Base-by-base conservation (phyloP, 2,329 filamentous ascomycete species). In the Penicillium sp. region DNA sequence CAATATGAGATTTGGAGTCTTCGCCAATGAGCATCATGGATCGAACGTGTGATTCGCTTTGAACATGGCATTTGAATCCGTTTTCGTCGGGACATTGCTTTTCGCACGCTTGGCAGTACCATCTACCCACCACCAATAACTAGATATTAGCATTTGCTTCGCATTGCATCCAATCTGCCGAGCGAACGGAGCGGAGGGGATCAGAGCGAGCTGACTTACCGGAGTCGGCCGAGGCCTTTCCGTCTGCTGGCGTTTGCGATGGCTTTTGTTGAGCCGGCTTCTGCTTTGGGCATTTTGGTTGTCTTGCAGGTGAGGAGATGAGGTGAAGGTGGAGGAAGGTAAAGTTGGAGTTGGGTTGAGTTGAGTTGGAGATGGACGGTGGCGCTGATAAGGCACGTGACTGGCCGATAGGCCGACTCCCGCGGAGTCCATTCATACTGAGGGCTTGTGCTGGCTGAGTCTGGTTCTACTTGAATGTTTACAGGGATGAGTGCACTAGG, bases 201-300 rank as follows among this genome's bases (percentile, higher is more conserved):
- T n/a, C n/a, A n/a, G n/a, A n/a, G n/a, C 29, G 29, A n/a, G 29
- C 29, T 12, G 26, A 42, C 39, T 12, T 29, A 42, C 39, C 93
- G 84, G 47, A 99, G 79, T 6, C 93, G 83, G 66, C 94, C 88
- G 13, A 85, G 73, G 34, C 78, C 79, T 64, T 77, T 76, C 57
- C 85, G 83, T 75, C 96, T 97, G 78, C 96, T 87, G 75, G 91
- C 88, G 77, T 97, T 97, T 74, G 84, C 85, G 54, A 97, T 82
- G 71, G 90, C 84, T 76, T 97, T 97, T n/a, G 88, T 91, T 50
- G 87, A 90, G 58, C 94, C 94, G 47, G 90, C 86, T 78, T 97
- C 94, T 65, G 94, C 94, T 78, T 90, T 90, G 46, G 88, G 87
- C 93, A 97, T 97, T 46, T 69, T 87, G 77, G 24, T 17, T 30